These are phyloP conservation scores for Aspergillus floridensis DNA, from an alignment of 2,329 filamentous ascomycete genomes.

Conservation along the genomic window DNA sequence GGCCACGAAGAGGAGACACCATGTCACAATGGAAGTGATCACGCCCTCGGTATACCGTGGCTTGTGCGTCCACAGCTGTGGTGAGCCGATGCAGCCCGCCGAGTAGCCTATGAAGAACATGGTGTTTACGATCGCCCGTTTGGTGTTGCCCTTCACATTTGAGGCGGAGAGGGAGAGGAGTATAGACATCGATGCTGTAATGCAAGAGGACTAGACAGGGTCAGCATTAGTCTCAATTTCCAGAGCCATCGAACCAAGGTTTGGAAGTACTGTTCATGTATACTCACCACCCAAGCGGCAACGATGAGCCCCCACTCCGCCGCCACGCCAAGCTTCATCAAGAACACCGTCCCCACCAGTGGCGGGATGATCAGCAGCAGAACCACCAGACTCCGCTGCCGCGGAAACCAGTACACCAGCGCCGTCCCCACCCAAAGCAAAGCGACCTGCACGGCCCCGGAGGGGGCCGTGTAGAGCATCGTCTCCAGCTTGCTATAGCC, in stretches of 20 bases:
- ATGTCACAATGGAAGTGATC: constrained; percentile 29
- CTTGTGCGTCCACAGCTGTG: constrained; percentile 48
- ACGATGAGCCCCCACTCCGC: constrained; percentile 50
- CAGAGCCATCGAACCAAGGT: too few species aligned
- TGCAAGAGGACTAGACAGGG: constrained; percentile 38
- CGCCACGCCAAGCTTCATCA: constrained; percentile 49
- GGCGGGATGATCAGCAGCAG: constrained; percentile 25
- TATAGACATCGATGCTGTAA: constrained; percentile 44
- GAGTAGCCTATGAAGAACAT: constrained; percentile 54
- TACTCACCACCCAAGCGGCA: constrained; percentile 27
- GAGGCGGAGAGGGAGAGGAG: constrained; percentile 48
- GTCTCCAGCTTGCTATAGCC: too few species aligned
- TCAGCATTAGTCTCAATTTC: too few species aligned
- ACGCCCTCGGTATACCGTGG: constrained; percentile 50
- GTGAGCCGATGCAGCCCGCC: constrained; percentile 46
- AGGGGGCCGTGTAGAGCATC: too few species aligned
- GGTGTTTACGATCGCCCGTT: constrained; percentile 47
- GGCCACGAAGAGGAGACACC: too few species aligned
- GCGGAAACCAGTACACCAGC: too few species aligned
- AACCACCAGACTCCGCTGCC: too few species aligned
- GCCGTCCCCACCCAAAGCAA: too few species aligned
- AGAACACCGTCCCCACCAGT: constrained; percentile 45
- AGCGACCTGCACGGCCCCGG: too few species aligned
- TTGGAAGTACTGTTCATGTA: too few species aligned
- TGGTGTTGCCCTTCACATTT: constrained; percentile 54